phyloP scores from a whole-genome alignment of 2,329 filamentous ascomycete genomes.

The Coniochaeta ligniaria region DNA sequence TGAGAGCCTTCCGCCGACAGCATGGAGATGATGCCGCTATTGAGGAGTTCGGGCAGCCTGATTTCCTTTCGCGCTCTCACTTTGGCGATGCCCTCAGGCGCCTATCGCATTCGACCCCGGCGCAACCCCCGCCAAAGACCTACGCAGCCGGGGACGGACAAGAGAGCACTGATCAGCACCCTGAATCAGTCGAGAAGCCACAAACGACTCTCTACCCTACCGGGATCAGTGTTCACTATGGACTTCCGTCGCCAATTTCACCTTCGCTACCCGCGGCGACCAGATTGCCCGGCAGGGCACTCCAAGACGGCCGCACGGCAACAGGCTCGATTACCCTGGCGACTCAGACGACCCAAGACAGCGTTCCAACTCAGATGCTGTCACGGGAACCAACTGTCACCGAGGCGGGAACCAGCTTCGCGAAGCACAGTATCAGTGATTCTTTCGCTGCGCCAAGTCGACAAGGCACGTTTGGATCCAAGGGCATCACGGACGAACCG shows the following conservation, averaged over 20 bases:
- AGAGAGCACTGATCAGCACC: conserved; percentile 3
- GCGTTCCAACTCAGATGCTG: not conserved
- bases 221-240: conserved; percentile 11
- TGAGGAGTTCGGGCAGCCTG: conserved; percentile 15
- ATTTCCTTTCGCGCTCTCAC: conserved; percentile 9
- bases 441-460: not conserved
- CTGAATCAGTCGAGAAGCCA: conserved; percentile 7
- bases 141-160: conserved; percentile 4
- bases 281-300: not conserved
- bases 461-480: not conserved
- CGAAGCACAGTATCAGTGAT: not conserved
- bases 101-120: not conserved
- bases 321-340: not conserved
- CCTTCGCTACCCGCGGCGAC: conserved; percentile 11
- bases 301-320: not conserved
- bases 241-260: conserved; percentile 14
- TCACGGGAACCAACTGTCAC: not conserved
- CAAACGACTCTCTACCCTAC: conserved; percentile 8
- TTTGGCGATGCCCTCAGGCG: conserved; percentile 11
- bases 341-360: not conserved
- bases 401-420: not conserved
- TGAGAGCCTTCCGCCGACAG: conserved; percentile 10
- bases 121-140: not conserved
- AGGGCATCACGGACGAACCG: conserved; percentile 17
- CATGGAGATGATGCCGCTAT: conserved; percentile 14